Conservation (phyloP, 208 protist species). For the Crithidia expoeki region DNA sequence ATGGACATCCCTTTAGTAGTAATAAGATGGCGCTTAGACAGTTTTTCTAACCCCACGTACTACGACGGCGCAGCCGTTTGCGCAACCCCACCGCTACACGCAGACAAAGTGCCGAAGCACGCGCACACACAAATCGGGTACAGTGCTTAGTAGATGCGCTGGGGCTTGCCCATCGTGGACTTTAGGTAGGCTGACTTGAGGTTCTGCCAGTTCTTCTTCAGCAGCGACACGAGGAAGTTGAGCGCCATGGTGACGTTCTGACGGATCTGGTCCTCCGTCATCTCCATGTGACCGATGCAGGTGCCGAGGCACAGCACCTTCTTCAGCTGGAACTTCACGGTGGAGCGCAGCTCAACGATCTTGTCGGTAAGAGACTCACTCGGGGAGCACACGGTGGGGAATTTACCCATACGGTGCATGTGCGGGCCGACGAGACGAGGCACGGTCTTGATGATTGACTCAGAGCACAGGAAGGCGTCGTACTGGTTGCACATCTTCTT, state of each 20-base stretch:
- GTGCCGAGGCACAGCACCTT: constrained; percentile 98
- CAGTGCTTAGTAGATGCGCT: constrained; percentile 96
- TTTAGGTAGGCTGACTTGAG: constrained; percentile 99
- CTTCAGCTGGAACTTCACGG: constrained; percentile 99
- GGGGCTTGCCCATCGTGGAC: constrained; percentile 98
- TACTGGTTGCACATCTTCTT: constrained; percentile 99
- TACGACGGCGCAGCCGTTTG: too few relatives aligned
- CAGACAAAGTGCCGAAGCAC: background rate
- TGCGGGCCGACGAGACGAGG: constrained; percentile 95
- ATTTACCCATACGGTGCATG: constrained; percentile 99
- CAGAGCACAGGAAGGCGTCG: constrained; percentile 98
- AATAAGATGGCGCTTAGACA: background rate
- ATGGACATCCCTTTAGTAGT: background rate
- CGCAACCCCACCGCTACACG: background rate
- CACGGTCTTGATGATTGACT: constrained; percentile 98
- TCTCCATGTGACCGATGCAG: constrained; percentile 97
- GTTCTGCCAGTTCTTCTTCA: constrained; percentile 99
- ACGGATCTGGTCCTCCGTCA: constrained; percentile 95
- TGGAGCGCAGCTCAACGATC: constrained; percentile 94
- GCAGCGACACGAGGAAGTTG: constrained; percentile 99
- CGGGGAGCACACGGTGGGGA: constrained; percentile 96
- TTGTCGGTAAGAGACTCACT: constrained; percentile 95
- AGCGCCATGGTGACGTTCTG: constrained; percentile 97
- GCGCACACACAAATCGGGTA: background rate
- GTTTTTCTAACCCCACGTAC: background rate